Conservation (phyloP, 768 basidiomycete genomes). For the Lactarius akahatsu region DNA sequence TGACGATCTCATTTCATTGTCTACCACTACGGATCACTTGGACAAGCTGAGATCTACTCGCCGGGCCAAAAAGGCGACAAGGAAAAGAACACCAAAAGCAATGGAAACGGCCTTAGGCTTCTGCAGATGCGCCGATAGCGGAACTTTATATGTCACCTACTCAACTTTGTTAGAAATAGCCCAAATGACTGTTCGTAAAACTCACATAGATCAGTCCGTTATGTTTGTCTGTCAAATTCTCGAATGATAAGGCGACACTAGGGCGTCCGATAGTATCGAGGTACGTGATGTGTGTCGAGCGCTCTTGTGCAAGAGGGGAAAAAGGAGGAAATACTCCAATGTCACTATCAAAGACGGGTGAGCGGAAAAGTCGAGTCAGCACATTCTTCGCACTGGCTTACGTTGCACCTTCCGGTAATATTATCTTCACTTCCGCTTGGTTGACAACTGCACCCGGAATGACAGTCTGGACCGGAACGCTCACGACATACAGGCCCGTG, state of each 20-base stretch:
- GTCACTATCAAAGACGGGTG: slow-evolving; percentile 51
- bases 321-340: slow-evolving; percentile 78
- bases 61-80: slow-evolving; percentile 44
- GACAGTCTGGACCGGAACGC: slow-evolving; percentile 82
- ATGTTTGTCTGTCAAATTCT: slow-evolving; percentile 76
- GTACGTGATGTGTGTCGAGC: slow-evolving; percentile 79
- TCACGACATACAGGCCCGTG: slow-evolving; percentile 66
- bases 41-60: slow-evolving; percentile 53
- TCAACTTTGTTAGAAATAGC: slow-evolving; percentile 11
- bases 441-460: slow-evolving; percentile 80
- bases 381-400: slow-evolving; percentile 46
- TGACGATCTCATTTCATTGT: slow-evolving; percentile 37
- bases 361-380: slow-evolving; percentile 6
- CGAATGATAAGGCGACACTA: slow-evolving; percentile 68
- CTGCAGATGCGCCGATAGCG: slow-evolving; percentile 74
- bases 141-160: slow-evolving; percentile 87
- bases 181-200: slow-evolving; percentile 25
- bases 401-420: slow-evolving; percentile 95
- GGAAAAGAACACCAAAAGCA: slow-evolving; percentile 69
- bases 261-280: slow-evolving; percentile 92
- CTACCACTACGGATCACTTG: slow-evolving; percentile 10
- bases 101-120: slow-evolving; percentile 80
- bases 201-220: slow-evolving; percentile 79
- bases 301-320: slow-evolving; percentile 57
- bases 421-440: slow-evolving; percentile 72